phyloP scores from a whole-genome alignment of 1,284 basidiomycete species.

The Caloboletus firmus region DNA sequence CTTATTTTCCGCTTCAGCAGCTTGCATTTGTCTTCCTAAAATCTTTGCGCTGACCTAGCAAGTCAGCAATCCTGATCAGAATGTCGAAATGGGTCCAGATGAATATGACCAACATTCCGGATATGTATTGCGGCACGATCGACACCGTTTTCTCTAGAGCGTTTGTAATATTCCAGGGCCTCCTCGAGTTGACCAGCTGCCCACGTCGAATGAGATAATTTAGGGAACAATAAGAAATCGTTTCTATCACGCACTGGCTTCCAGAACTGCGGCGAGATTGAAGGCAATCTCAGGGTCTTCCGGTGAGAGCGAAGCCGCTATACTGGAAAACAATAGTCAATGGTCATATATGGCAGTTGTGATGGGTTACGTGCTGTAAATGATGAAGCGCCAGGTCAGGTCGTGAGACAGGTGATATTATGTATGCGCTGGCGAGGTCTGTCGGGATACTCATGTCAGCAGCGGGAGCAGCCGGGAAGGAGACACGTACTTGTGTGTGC shows the following conservation, averaged over 20 bases:
- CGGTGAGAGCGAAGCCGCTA: slow-evolving; percentile 82
- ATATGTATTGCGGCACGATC: slow-evolving; percentile 85
- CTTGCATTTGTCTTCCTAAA: slow-evolving; percentile 61
- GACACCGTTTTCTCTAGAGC: slow-evolving; percentile 76
- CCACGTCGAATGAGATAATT: slow-evolving; percentile 31
- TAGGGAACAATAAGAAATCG: slow-evolving; percentile 34
- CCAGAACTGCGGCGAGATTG: slow-evolving; percentile 88
- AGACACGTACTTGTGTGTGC: slow-evolving; percentile 83
- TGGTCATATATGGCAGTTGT: slow-evolving; percentile 27
- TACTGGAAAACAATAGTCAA: slow-evolving; percentile 51
- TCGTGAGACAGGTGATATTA: slow-evolving; percentile 80
- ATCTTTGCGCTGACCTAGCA: slow-evolving; percentile 77
- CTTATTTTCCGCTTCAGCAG: slow-evolving; percentile 38
- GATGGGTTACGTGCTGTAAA: slow-evolving; percentile 59
- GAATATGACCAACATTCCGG: slow-evolving; percentile 61
- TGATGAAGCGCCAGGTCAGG: slow-evolving; percentile 91
- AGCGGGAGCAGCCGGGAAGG: slow-evolving; percentile 17
- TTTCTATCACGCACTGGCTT: slow-evolving; percentile 67
- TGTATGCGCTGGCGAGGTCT: slow-evolving; percentile 95
- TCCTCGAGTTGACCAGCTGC: slow-evolving; percentile 79
- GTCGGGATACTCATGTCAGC: slow-evolving; percentile 30
- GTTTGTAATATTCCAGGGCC: slow-evolving; percentile 78
- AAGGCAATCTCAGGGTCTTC: slow-evolving; percentile 95
- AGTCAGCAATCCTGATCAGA: slow-evolving; percentile 13
- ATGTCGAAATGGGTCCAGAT: slow-evolving; percentile 13